Conservation (phyloP, 2,329 filamentous ascomycete genomes). For the Hymenoscyphus albidus region DNA sequence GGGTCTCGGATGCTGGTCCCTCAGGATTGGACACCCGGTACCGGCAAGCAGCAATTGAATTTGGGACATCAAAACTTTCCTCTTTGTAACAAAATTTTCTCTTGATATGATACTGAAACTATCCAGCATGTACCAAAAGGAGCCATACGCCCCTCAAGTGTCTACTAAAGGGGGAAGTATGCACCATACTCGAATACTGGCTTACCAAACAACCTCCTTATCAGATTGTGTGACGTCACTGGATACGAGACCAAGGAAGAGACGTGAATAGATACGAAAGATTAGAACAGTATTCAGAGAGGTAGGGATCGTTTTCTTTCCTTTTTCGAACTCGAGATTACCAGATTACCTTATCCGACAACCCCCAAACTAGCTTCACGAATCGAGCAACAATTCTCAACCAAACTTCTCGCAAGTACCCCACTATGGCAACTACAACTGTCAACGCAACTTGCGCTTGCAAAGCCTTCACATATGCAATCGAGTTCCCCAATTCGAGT, state of each 20-base stretch:
- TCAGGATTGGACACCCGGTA: too few relatives aligned
- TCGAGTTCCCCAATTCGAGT: conserved; percentile 34
- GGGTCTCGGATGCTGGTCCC: too few relatives aligned
- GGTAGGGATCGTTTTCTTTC: neutral
- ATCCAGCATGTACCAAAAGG: too few relatives aligned
- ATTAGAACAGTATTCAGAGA: neutral
- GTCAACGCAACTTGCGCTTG: conserved; percentile 38
- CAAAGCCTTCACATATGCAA: conserved; percentile 33
- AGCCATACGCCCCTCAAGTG: neutral
- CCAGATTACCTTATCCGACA: neutral
- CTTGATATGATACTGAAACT: too few relatives aligned
- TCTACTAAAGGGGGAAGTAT: neutral
- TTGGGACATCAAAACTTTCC: too few relatives aligned
- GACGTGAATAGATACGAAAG: neutral
- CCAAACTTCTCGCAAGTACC: neutral
- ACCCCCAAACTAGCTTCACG: neutral
- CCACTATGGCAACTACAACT: conserved; percentile 19
- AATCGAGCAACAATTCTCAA: neutral
- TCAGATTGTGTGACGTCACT: neutral
- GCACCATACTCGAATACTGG: neutral
- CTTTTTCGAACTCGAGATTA: neutral
- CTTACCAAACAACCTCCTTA: neutral
- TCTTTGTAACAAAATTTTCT: too few relatives aligned
- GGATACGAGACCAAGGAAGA: neutral
- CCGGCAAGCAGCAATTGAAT: too few relatives aligned